These are phyloP conservation scores for Rhodotorula sp. DNA, from an alignment of 1,284 basidiomycete species.

Conservation along the genomic window DNA sequence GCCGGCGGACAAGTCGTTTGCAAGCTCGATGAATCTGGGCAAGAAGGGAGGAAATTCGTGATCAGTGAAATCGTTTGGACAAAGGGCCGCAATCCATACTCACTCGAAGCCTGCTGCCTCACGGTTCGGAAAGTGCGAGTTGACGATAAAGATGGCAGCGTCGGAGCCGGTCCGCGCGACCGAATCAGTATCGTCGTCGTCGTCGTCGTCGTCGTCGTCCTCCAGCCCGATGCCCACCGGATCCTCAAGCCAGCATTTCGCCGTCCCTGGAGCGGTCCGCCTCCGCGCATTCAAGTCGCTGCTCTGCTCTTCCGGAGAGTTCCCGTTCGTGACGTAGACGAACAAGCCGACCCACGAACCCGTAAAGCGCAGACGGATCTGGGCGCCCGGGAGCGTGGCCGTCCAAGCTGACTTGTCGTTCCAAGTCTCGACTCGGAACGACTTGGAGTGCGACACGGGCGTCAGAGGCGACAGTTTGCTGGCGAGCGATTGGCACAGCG, in stretches of 20 bases:
- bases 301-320: background rate
- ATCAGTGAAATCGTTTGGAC: no score
- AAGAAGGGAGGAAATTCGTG: no score
- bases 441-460: constrained; percentile 13
- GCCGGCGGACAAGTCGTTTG: constrained; percentile 2
- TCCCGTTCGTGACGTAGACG: constrained; percentile 24
- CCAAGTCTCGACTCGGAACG: constrained; percentile 29
- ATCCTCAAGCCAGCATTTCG: constrained; percentile 31
- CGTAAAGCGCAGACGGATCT: constrained; percentile 24
- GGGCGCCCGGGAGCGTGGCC: constrained; percentile 14
- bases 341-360: constrained; percentile 34
- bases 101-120: constrained; percentile 19
- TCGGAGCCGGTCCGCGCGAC: background rate
- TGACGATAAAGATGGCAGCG: constrained; percentile 1
- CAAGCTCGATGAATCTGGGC: constrained; percentile 19
- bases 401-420: constrained; percentile 32
- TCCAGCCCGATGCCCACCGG: background rate
- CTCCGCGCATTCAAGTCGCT: background rate
- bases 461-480: constrained; percentile 5
- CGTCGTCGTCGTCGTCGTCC: background rate
- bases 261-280: constrained; percentile 14
- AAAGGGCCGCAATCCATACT: background rate
- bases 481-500: constrained; percentile 16
- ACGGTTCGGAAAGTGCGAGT: constrained; percentile 13
- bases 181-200: background rate